These are phyloP conservation scores for Diddensiella santjacobensis DNA, from an alignment of 805 yeast genomes.

Conservation along the genomic window DNA sequence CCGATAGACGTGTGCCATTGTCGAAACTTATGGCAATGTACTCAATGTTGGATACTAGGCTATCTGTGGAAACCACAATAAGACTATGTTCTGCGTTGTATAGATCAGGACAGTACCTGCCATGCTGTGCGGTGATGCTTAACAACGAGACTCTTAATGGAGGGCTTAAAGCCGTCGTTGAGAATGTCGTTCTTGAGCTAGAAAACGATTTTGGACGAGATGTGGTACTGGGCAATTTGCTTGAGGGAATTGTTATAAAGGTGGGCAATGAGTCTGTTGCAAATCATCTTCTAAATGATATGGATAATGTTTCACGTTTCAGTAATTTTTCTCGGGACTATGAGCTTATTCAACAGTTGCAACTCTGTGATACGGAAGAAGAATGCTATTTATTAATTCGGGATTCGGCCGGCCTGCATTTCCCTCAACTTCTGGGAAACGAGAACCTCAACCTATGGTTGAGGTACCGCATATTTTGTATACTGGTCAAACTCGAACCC, in stretches of 20 bases:
- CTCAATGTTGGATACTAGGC: not conserved
- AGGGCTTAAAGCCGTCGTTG: not conserved
- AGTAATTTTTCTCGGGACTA: not conserved
- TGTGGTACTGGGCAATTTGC: not conserved
- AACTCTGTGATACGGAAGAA: not conserved
- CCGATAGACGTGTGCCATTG: not conserved
- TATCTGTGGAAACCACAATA: not conserved
- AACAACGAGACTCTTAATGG: not conserved
- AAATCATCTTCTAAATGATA: not conserved
- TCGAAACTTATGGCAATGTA: not conserved
- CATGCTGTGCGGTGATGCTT: not conserved
- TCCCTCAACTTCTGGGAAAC: conserved; percentile 13
- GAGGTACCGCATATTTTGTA: conserved; percentile 4
- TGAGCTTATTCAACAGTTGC: not conserved
- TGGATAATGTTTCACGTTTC: not conserved
- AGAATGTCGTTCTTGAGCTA: not conserved
- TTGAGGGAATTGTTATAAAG: not conserved
- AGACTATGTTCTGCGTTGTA: not conserved
- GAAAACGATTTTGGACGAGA: not conserved
- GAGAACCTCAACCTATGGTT: conserved; percentile 7
- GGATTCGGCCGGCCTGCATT: not conserved
- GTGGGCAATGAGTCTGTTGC: not conserved
- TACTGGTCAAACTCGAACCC: not conserved
- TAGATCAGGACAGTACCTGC: not conserved
- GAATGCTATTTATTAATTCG: not conserved